Evolutionary conservation across 2,329 filamentous ascomycete genomes (phyloP).

Genomic region (Botrytis tulipae): DNA sequence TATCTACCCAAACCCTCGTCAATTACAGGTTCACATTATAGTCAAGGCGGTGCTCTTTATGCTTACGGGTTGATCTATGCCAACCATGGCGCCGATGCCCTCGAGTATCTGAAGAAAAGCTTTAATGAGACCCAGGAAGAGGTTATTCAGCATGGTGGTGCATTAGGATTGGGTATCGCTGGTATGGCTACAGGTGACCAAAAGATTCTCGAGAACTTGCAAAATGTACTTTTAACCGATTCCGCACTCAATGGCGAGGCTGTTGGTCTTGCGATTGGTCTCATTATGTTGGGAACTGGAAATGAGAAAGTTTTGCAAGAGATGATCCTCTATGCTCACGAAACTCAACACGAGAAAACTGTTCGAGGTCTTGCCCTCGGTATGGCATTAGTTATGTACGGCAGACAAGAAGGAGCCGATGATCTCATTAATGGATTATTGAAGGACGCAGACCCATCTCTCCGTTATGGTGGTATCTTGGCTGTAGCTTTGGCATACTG

Average conservation of each 20-base stretch:
- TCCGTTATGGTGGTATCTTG: slow-evolving; percentile 97
- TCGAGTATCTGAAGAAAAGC: slow-evolving; percentile 74
- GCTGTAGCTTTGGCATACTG: slow-evolving; percentile 98
- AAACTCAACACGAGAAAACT: slow-evolving; percentile 98
- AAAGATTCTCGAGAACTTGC: slow-evolving; percentile 87
- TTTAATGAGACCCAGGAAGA: slow-evolving; percentile 79
- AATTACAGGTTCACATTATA: slow-evolving; percentile 85
- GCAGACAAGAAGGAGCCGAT: slow-evolving; percentile 89
- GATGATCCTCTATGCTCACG: slow-evolving; percentile 97
- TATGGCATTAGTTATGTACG: slow-evolving; percentile 98
- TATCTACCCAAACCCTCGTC: slow-evolving; percentile 81
- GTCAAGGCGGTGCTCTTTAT: slow-evolving; percentile 92
- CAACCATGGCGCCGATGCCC: slow-evolving; percentile 90
- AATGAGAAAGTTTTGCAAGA: slow-evolving; percentile 90
- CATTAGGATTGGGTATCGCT: slow-evolving; percentile 90
- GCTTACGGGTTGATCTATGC: slow-evolving; percentile 95
- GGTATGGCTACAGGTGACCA: slow-evolving; percentile 95
- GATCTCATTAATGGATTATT: slow-evolving; percentile 91
- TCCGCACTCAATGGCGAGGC: slow-evolving; percentile 97
- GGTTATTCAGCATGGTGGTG: slow-evolving; percentile 95
- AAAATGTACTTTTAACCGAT: slow-evolving; percentile 84
- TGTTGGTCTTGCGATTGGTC: slow-evolving; percentile 91
- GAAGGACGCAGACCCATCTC: slow-evolving; percentile 87
- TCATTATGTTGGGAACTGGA: slow-evolving; percentile 98
- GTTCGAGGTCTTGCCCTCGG: slow-evolving; percentile 92